Base-by-base conservation (phyloP, 2,329 filamentous ascomycete genomes). In the Pseudogymnoascus sp. region DNA sequence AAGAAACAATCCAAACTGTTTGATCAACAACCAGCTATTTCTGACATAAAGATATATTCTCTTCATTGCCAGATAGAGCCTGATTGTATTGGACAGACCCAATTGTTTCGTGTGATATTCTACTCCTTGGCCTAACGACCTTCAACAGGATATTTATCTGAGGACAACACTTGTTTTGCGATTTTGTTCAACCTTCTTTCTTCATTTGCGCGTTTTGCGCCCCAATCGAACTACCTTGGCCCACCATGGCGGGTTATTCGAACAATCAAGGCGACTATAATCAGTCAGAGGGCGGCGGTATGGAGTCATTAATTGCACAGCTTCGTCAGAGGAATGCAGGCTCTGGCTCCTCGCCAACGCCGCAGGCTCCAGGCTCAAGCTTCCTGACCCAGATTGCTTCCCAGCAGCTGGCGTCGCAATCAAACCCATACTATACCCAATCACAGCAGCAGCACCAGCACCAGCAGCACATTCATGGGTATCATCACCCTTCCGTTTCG, bases 401-500 rank as follows among this genome's bases (percentile, higher is more conserved):
- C 25, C 44, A 55, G 21, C 48, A 55, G 48, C 3, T 55, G 48
- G 48, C 48, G 17, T 55, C 48, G 10, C 29, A 63, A n/a, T 33
- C 35, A 51, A 68, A 65, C 61, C 66, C 61, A 42, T 71, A 69
- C 63, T 71, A 68, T 62, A 64, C 63, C 62, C 71, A 71, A 62
- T 60, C 65, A 29, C 66, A 66, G 25, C 61, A 66, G 12, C 67
- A 68, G 60, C 65, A 66, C 58, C 67, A 68, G 60, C 65, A 66
- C 58, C 65, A 61, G 35, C 66, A 68, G 48, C 44, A 60, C 29
- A 58, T 63, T 60, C 66, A 75, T 60, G 73, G 72, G 51, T 82
- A 85, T 67, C 80, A 80, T 63, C 79, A 80, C 64, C 81, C 84
- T 36, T 79, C 80, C 15, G 81, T 85, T 31, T 82, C 83, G 12